Conservation (phyloP, 2,329 filamentous ascomycete genomes). For the Sclerotinia borealis region DNA sequence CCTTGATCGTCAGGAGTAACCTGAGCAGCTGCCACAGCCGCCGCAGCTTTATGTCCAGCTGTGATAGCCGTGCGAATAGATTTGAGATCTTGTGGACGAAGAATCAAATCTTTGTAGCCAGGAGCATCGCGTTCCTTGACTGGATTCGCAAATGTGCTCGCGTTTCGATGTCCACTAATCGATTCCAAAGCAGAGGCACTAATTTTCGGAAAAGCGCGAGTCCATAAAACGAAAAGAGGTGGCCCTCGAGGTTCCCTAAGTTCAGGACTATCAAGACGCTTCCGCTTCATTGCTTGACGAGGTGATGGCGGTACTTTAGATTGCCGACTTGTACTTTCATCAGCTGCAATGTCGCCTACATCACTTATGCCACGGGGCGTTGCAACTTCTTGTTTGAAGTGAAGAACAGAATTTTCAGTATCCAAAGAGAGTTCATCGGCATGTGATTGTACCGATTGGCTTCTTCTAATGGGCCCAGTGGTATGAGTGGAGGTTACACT, state of each 20-base stretch:
- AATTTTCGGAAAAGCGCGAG: slow-evolving; percentile 68
- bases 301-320: slow-evolving; percentile 26
- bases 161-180: slow-evolving; percentile 69
- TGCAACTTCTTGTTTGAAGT: slow-evolving; percentile 53
- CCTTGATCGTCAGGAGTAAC: slow-evolving; percentile 43
- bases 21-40: slow-evolving; percentile 56
- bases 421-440: slow-evolving; percentile 45
- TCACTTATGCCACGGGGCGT: slow-evolving; percentile 52
- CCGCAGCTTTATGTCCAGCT: slow-evolving; percentile 62
- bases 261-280: slow-evolving; percentile 38
- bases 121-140: slow-evolving; percentile 71
- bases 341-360: slow-evolving; percentile 48
- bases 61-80: slow-evolving; percentile 70
- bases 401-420: slow-evolving; percentile 34
- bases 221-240: slow-evolving; percentile 66
- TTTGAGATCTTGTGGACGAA: slow-evolving; percentile 71
- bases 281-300: slow-evolving; percentile 46
- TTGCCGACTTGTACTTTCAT: slow-evolving; percentile 36
- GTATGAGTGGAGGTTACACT: slow-evolving; percentile 30
- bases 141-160: slow-evolving; percentile 72
- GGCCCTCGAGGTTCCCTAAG: slow-evolving; percentile 41
- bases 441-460: slow-evolving; percentile 42
- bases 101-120: slow-evolving; percentile 67
- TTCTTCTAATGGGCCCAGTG: slow-evolving; percentile 33
- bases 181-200: slow-evolving; percentile 68